phyloP scores from a whole-genome alignment of 768 basidiomycete genomes.

The Sistotremastrum niveocremeum region DNA sequence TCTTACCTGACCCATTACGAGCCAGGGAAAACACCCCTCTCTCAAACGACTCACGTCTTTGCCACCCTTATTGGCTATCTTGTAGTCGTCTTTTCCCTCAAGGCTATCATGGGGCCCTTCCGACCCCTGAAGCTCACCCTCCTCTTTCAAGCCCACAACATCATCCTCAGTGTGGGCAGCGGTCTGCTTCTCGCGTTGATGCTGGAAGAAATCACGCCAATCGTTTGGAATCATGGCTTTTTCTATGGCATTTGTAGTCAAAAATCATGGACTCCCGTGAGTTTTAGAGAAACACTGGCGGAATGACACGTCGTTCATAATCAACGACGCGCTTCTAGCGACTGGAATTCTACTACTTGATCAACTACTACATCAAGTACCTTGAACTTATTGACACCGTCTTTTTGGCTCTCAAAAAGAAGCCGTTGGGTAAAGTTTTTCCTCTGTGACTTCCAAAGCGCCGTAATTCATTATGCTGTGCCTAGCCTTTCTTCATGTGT shows the following conservation, averaged over 20 bases:
- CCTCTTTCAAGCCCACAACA: constrained; percentile 85
- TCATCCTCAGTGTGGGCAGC: constrained; percentile 75
- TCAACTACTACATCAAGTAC: constrained; percentile 99
- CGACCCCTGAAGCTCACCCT: constrained; percentile 62
- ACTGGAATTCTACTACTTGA: constrained; percentile 93
- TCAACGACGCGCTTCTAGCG: constrained; percentile 31
- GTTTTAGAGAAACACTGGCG: constrained; percentile 16
- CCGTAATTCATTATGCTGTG: constrained; percentile 2
- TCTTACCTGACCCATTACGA: constrained; percentile 41
- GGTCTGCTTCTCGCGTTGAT: constrained; percentile 77
- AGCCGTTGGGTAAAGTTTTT: constrained; percentile 64
- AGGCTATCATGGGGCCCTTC: constrained; percentile 70
- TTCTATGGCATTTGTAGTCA: constrained; percentile 69
- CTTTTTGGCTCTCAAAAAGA: constrained; percentile 97
- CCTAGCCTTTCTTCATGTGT: constrained; percentile 92
- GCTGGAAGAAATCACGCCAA: constrained; percentile 81
- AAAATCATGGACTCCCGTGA: constrained; percentile 75
- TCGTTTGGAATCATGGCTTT: constrained; percentile 54
- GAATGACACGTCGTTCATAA: constrained; percentile 1
- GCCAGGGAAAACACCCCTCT: constrained; percentile 65
- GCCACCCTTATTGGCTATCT: constrained; percentile 69
- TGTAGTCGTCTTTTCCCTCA: constrained; percentile 73
- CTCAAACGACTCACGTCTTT: constrained; percentile 58
- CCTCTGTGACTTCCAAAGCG: neutral
- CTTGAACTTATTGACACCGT: constrained; percentile 92